Conservation (phyloP, 805 yeast genomes). For the Pichia scutulata region DNA sequence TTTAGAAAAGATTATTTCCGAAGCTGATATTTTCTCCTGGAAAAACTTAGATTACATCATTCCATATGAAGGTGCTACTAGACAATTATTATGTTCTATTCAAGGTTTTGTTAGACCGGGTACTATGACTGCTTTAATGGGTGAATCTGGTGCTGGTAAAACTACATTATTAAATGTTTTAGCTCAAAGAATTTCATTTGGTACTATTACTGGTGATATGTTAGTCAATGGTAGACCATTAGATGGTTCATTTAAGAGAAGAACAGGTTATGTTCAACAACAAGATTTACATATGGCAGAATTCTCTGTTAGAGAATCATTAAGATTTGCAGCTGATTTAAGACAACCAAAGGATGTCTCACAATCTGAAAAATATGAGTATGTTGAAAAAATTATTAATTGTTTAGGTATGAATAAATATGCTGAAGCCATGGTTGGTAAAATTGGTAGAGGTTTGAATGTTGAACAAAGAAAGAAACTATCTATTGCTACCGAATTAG, state of each 20-base stretch:
- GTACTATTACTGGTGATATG: conserved; percentile 50
- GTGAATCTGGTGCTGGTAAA: conserved; percentile 58
- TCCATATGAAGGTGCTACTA: conserved; percentile 36
- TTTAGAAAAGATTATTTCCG: conserved; percentile 32
- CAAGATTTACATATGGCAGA: conserved; percentile 46
- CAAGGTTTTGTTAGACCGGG: conserved; percentile 45
- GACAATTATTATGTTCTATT: conserved; percentile 35
- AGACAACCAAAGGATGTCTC: conserved; percentile 37
- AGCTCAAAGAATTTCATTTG: conserved; percentile 44
- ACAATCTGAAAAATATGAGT: conserved; percentile 33
- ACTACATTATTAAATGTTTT: conserved; percentile 47
- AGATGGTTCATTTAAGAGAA: conserved; percentile 43
- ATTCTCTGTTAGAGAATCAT: conserved; percentile 44
- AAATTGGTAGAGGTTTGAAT: conserved; percentile 40
- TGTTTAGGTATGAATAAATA: conserved; percentile 35
- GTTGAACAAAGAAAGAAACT: conserved; percentile 48
- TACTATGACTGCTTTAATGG: conserved; percentile 51
- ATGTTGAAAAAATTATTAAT: conserved; percentile 35
- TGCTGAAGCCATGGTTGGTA: conserved; percentile 45
- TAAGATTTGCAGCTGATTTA: conserved; percentile 42
- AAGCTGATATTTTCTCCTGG: conserved; percentile 58
- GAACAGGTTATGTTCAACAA: conserved; percentile 50
- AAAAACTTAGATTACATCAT: conserved; percentile 51
- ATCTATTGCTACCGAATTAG: conserved; percentile 48
- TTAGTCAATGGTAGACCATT: conserved; percentile 45